phyloP scores from a whole-genome alignment of 306 rosid genomes.

The Rubus idaeus region DNA sequence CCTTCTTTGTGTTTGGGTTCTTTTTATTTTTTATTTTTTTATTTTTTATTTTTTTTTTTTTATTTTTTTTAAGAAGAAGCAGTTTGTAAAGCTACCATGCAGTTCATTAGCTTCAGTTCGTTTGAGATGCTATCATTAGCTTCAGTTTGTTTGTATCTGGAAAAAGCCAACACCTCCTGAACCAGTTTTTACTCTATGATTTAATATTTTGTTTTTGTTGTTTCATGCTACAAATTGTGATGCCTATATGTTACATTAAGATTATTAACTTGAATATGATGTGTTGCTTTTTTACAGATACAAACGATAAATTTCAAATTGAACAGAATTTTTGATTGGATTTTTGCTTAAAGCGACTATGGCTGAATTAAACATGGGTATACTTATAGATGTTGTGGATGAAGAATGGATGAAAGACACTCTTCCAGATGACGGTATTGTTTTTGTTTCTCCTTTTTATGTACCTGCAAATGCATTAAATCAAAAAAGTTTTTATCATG shows the following conservation, averaged over 20 bases:
- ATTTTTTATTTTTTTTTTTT: no score
- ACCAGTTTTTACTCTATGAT: neutral
- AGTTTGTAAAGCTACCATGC: no score
- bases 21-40: no score
- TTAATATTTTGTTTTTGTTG: neutral
- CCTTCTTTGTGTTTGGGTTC: neutral
- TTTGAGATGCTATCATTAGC: neutral
- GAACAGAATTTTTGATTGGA: neutral
- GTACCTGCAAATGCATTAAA: neutral
- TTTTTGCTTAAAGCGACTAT: constrained; percentile 30
- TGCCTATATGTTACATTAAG: neutral
- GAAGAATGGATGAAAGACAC: constrained; percentile 95
- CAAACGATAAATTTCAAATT: neutral
- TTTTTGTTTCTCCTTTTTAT: neutral
- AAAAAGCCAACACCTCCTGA: neutral
- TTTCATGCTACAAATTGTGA: neutral
- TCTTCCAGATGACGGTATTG: constrained; percentile 72
- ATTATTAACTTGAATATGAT: neutral
- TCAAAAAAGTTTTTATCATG: neutral
- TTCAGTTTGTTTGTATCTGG: neutral
- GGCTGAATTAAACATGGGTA: constrained; percentile 67
- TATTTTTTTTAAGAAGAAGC: no score
- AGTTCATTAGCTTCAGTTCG: no score
- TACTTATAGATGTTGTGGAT: constrained; percentile 74
- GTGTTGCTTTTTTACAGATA: neutral